A percentile compares a stretch with the other conserved stretches of the same genome.
phyloP scores from a whole-genome alignment of 768 basidiomycete genomes.

The Trametopsis cervina region DNA sequence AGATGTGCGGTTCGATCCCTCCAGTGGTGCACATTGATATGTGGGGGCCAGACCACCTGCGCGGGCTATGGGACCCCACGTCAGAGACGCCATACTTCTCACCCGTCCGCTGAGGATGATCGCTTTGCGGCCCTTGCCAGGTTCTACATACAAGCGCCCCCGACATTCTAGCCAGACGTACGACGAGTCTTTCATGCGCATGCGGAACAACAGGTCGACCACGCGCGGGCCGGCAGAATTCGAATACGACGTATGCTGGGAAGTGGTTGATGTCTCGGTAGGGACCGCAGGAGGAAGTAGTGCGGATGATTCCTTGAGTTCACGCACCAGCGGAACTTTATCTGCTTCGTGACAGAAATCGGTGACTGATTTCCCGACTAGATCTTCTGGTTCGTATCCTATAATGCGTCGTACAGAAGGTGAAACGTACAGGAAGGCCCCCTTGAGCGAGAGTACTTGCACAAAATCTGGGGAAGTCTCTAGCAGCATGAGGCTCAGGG shows the following conservation, averaged over 20 bases:
- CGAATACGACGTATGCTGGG: neutral
- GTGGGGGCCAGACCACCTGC: constrained; percentile 38
- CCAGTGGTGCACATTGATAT: neutral
- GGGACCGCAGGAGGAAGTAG: constrained; percentile 7
- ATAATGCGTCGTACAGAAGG: constrained; percentile 72
- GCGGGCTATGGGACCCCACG: constrained; percentile 50
- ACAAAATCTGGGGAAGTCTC: constrained; percentile 71
- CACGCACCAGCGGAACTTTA: constrained; percentile 83
- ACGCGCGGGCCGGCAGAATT: constrained; percentile 35
- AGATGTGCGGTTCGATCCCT: constrained; percentile 9
- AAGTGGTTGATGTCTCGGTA: neutral
- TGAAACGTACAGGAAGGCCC: constrained; percentile 86
- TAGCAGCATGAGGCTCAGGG: constrained; percentile 54
- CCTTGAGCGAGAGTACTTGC: constrained; percentile 89
- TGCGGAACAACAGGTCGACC: constrained; percentile 84
- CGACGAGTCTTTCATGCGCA: constrained; percentile 51
- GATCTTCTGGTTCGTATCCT: constrained; percentile 81
- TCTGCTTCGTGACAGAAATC: constrained; percentile 89
- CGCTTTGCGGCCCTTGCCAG: constrained; percentile 90
- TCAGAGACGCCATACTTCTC: constrained; percentile 53
- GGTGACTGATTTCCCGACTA: constrained; percentile 69
- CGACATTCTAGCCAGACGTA: constrained; percentile 90
- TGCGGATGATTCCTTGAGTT: constrained; percentile 69
- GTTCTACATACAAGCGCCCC: constrained; percentile 87
- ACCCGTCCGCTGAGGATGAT: constrained; percentile 85